Conservation (phyloP, 2,329 filamentous ascomycete genomes). For the Pseudopyricularia cyperi region DNA sequence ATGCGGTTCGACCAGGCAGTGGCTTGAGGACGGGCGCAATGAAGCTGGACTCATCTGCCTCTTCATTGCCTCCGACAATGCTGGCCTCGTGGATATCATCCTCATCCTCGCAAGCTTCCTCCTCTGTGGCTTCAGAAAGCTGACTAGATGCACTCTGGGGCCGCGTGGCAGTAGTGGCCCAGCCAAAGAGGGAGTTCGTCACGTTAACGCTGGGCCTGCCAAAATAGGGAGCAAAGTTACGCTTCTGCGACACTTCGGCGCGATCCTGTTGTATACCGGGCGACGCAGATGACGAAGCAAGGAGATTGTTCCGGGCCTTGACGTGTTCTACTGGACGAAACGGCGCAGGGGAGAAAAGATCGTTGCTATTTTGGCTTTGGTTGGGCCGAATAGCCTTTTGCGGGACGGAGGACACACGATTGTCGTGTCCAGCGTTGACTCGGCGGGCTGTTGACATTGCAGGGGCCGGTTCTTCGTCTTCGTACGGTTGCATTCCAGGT, state of each 20-base stretch:
- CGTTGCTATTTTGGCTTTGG: constrained; percentile 14
- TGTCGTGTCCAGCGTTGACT: background rate
- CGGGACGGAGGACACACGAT: constrained; percentile 11
- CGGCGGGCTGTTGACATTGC: background rate
- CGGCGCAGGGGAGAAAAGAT: constrained; percentile 22
- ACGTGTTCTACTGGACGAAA: background rate
- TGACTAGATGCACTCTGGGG: background rate
- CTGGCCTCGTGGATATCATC: background rate
- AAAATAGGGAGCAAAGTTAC: constrained; percentile 32
- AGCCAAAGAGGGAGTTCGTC: background rate
- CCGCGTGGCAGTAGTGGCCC: background rate
- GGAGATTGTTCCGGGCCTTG: background rate
- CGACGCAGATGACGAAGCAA: background rate
- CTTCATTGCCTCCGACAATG: constrained; percentile 1
- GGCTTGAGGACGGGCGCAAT: constrained; percentile 30
- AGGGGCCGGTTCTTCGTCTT: background rate
- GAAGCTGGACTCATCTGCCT: constrained; percentile 19
- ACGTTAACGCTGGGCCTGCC: constrained; percentile 10
- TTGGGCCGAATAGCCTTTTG: constrained; percentile 20
- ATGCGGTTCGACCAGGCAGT: constrained; percentile 35
- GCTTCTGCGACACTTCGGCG: constrained; percentile 29
- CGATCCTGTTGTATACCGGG: constrained; percentile 5
- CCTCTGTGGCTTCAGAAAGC: constrained; percentile 7
- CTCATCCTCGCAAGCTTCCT: constrained; percentile 6
- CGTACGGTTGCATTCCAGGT: constrained; percentile 14